Base-by-base conservation (phyloP, 1,284 basidiomycete genomes). In the Moesziomyces antarcticus region DNA sequence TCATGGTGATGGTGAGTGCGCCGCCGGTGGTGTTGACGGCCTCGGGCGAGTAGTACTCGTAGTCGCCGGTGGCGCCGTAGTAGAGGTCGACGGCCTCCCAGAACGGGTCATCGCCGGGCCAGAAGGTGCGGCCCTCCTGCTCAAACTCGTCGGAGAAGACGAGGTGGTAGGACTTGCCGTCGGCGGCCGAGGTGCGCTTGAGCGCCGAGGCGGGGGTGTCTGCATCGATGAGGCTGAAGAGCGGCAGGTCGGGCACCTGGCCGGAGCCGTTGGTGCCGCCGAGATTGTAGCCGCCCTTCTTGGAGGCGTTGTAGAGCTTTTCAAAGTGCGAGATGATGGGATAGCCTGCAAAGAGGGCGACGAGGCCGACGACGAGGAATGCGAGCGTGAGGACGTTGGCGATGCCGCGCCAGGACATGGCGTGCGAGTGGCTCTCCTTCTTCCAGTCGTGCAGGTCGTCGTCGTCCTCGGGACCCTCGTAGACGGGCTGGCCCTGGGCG, bases 241-340 rank as follows among this genome's bases (percentile, higher is more conserved):
- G 59, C 1, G 75, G 76, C 25, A 77, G 52, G n/a, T 67, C 66
- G 8, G 79, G 78, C n/a, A 79, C 67, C 60, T 81, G 79, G 16
- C 78, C 78, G 3, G 74, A 76, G 22, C 78, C 78, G 53, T 80
- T 80, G 40, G 76, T 88, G 73, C 92, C 92, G 27, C 92, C 92
- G 20, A 93, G 79, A 77, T 92, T 92, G 64, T 57, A 77, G 33
- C 70, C 74, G 18, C 52, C 61, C 24, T 62, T 66, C 20, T 21
- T 66, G 52, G 37, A 58, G 3, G 52, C 41, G 6, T 37, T 16
- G 37, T 43, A 53, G 41, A 56, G 8, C 43, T 68, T 61, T 25
- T 68, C 57, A 24, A 52, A 76, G 41, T 72, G 66, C 9, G 64
- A 63, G 42, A 78, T 73, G 67, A 80, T 75, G 14, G 79, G 79